Percentiles rank a stretch among this genome's conserved stretches.
phyloP scores from a whole-genome alignment of 805 yeast genomes.

The Cyberlindnera xylosilytica region DNA sequence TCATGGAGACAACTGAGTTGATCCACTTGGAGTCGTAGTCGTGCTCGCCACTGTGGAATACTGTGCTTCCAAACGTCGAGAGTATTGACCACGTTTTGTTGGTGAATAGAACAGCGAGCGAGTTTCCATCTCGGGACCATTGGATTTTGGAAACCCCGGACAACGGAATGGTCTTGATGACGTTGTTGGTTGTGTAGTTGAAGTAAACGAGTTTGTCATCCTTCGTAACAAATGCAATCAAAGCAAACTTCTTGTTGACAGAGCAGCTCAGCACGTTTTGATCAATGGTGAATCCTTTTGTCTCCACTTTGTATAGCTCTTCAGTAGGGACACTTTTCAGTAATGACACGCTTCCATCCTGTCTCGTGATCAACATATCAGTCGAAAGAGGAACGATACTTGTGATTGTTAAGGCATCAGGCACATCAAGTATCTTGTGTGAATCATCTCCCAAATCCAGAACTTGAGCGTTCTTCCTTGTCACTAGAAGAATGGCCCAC shows the following conservation, averaged over 20 bases:
- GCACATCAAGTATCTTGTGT: conserved; percentile 9
- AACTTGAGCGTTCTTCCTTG: conserved; percentile 18
- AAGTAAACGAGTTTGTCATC: conserved; percentile 4
- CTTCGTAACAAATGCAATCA: conserved; percentile 6
- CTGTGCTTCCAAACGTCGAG: conserved; percentile 28
- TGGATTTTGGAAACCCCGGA: conserved; percentile 2
- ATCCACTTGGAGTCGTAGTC: conserved; percentile 15
- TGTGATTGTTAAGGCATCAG: neutral
- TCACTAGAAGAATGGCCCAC: conserved; percentile 17
- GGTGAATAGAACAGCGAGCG: conserved; percentile 15
- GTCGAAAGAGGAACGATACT: conserved; percentile 1
- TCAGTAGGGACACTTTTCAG: neutral
- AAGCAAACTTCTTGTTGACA: conserved; percentile 7
- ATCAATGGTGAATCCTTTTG: neutral
- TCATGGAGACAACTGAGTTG: conserved; percentile 2
- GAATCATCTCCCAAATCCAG: conserved; percentile 17
- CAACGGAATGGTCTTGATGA: conserved; percentile 6
- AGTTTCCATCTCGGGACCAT: conserved; percentile 18
- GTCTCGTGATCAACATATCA: conserved; percentile 5
- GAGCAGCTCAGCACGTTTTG: neutral
- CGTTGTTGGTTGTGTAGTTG: conserved; percentile 6
- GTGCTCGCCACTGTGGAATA: conserved; percentile 18
- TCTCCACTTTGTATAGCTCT: neutral
- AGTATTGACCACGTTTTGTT: conserved; percentile 26
- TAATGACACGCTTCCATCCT: conserved; percentile 7